Conservation (phyloP, 192 early-diverging fungal species). For the Geosiphon pyriformis region DNA sequence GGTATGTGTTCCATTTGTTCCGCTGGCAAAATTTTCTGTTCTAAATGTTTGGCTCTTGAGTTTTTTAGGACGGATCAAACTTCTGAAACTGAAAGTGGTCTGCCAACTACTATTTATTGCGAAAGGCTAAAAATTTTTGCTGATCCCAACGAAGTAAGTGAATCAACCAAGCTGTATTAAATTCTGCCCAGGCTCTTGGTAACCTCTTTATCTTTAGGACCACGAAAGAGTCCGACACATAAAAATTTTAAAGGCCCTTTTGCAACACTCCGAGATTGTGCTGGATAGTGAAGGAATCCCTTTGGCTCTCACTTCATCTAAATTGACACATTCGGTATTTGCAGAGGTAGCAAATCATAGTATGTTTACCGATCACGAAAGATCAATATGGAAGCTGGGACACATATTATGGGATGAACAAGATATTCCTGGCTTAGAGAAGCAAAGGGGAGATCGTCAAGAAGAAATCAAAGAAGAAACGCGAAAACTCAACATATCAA, state of each 20-base stretch:
- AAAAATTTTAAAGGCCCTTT: background rate
- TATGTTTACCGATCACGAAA: constrained; percentile 1
- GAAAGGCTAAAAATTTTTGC: constrained; percentile 1
- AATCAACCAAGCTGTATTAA: background rate
- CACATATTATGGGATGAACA: constrained; percentile 51
- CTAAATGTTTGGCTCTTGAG: too few species aligned
- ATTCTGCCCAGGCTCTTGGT: background rate
- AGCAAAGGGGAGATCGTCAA: background rate
- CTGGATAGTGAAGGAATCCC: background rate
- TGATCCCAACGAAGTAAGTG: background rate
- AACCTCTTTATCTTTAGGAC: background rate
- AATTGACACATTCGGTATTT: background rate
- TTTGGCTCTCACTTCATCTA: background rate
- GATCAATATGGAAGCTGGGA: constrained; percentile 46
- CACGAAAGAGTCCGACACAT: background rate
- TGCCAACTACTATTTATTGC: constrained; percentile 1
- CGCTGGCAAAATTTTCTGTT: background rate
- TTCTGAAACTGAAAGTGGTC: background rate
- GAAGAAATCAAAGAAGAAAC: background rate
- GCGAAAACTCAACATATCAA: constrained; percentile 13
- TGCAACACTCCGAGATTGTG: background rate
- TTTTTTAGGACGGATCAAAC: too few species aligned
- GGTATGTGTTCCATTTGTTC: constrained; percentile 15
- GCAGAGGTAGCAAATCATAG: background rate
- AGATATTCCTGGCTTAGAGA: background rate